Base-by-base conservation (phyloP, 2,329 filamentous ascomycete genomes). In the Xylaria sp. region DNA sequence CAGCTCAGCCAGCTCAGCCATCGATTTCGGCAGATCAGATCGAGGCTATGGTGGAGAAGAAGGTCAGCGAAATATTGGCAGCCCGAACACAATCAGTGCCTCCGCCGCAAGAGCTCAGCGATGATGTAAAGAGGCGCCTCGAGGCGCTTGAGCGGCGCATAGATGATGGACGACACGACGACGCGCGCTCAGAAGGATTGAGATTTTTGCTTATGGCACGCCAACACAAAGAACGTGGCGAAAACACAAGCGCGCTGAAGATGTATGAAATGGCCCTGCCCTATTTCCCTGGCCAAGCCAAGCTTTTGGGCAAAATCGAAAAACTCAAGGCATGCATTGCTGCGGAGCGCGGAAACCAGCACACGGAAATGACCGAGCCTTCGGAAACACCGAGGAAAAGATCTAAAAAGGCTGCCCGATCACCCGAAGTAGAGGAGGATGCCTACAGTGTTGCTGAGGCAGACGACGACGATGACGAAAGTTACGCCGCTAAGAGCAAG, bases 21-120 rank as follows among this genome's bases (percentile, higher is more conserved):
- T 70, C 76, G 46, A 83, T 92, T 8, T 90, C 89, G 0, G 85
- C 88, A 17, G 89, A 88, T 12, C 89, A 89, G 55, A 96, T 98
- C 63, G 94, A 97, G 75, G 92, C 93, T 40, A 88, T 97, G 79
- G 92, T 98, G 1, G 92, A 97, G 76, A 92, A 90, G 70, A 96
- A 96, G 72, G 92, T 98, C 0, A 89, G 90, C 63, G 93, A 97
- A 78, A 93, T 95, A 37, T 82, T 98, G 1, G 92, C 94, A 0
- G 89, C 89, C n/a, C 87, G 90, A 56, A 87, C 86, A 1, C 86
- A 89, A 43, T 78, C 83, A 15, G 77, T 84, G 62, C 74, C 80
- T 61, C 66, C 79, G 43, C 72, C 72, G 17, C 46, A 74, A 2
- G 84, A 87, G 38, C 83, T 94, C 38, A 92, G 88, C 64, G 90